Conservation (phyloP, 495 filamentous ascomycete genomes). For the Penicillium herquei region DNA sequence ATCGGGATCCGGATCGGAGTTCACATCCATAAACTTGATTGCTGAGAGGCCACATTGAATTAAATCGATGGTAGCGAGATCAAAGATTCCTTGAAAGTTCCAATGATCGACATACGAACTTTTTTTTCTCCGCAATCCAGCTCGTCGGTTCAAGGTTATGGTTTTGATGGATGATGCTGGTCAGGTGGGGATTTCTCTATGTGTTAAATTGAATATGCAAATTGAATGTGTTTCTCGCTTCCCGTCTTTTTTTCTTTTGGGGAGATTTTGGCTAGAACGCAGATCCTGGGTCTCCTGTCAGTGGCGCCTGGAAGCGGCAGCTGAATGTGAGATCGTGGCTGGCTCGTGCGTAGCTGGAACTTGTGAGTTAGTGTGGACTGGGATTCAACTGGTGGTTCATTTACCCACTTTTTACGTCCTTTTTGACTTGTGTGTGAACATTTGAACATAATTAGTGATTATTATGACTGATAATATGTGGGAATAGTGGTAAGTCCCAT, state of each 20-base stretch:
- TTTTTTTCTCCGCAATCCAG: neutral
- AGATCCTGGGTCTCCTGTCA: conserved; percentile 9
- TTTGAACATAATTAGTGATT: neutral
- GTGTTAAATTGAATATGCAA: no score
- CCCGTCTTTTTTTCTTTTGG: neutral
- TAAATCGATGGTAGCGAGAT: no score
- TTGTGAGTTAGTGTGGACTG: neutral
- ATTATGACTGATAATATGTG: neutral
- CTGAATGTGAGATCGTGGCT: conserved; percentile 31
- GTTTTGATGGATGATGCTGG: neutral
- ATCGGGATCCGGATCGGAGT: conserved; percentile 8
- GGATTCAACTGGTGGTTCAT: neutral
- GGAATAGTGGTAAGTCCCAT: neutral
- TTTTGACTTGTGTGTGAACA: neutral
- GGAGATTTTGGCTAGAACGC: neutral
- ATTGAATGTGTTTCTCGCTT: no score
- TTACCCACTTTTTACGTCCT: neutral
- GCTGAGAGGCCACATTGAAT: neutral
- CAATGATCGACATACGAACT: neutral
- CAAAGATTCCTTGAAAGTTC: no score
- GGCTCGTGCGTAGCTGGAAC: conserved; percentile 16
- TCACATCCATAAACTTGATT: neutral
- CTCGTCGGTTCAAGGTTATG: neutral
- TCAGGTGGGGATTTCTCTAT: no score
- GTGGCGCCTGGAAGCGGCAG: conserved; percentile 35